Evolutionary conservation across 768 basidiomycete genomes (phyloP).

Genomic region (Gymnopilus junonius): DNA sequence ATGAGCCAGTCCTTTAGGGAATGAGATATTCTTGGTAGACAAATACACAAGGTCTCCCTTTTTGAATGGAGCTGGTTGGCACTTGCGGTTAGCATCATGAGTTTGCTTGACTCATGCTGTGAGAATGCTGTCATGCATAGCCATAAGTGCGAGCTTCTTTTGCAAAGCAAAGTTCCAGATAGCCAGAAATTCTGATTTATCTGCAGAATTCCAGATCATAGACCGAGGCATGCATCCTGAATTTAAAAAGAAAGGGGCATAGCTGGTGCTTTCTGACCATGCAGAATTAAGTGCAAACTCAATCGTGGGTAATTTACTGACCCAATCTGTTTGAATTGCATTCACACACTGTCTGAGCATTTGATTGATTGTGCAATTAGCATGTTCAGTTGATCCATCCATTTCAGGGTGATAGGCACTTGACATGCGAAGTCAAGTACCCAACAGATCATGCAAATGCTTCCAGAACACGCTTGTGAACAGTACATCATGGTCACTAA

Average conservation of each 20-base stretch:
- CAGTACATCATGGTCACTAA: slow-evolving; percentile 44
- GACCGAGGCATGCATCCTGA: too few species aligned
- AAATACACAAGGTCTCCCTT: slow-evolving; percentile 15
- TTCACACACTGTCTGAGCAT: slow-evolving; percentile 30
- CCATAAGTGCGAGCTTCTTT: slow-evolving; percentile 29
- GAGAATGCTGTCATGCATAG: slow-evolving; percentile 36
- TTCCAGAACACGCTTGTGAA: too few species aligned
- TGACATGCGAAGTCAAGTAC: slow-evolving; percentile 24
- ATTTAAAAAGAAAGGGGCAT: slow-evolving; percentile 22
- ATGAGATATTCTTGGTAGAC: too few species aligned
- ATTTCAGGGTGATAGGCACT: too few species aligned
- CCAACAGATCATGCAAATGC: slow-evolving; percentile 28
- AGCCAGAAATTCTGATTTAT: slow-evolving; percentile 9
- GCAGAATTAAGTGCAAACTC: slow-evolving; percentile 19
- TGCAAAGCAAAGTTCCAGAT: slow-evolving; percentile 18
- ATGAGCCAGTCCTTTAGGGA: slow-evolving; percentile 16
- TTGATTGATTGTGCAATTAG: slow-evolving; percentile 35
- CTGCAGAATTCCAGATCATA: slow-evolving; percentile 15
- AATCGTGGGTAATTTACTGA: slow-evolving; percentile 24
- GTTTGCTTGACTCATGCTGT: slow-evolving; percentile 33
- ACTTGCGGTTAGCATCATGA: slow-evolving; percentile 23
- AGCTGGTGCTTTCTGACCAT: slow-evolving; percentile 16
- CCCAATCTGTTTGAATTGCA: slow-evolving; percentile 36
- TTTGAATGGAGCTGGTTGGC: slow-evolving; percentile 8
- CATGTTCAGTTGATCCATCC: slow-evolving; percentile 42